Base-by-base conservation (phyloP, 805 yeast species). In the Ogataea nonfermentans region DNA sequence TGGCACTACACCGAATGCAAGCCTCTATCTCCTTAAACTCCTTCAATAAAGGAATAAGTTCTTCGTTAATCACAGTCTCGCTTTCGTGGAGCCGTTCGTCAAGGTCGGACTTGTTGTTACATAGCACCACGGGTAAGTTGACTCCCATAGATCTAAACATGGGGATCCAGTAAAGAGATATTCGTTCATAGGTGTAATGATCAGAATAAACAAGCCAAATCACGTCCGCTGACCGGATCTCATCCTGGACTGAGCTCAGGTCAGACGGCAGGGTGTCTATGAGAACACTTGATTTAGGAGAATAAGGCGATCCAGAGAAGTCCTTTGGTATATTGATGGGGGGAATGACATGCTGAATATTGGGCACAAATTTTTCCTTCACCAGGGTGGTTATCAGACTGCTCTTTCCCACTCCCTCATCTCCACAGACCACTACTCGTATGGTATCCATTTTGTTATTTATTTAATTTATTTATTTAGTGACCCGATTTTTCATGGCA, bases 1-100 rank as follows among this genome's bases (percentile, higher is more conserved):
- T 83, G 2, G 98, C 96, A 52, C 95, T 84, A 50, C 95, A 81
- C 41, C 95, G 71, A 20, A 93, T 79, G 52, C 97, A 91, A 0
- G 95, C 83, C 57, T 90, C 98, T 15, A 91, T 84, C 54, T 93
- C 98, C 59, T 93, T 91, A 65, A 84, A 93, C 56, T 93, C 97
- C 53, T 86, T 79, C 57, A 90, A 66, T 25, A 91, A 68, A 0
- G 96, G 95, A 4, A 87, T 71, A 63, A 90, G 82, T 53, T 93
- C 97, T 34, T 89, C 96, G 25, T 78, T 73, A 29, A 79, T 70
- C 1, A 67, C 57, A 6, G 68, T 62, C 24, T 74, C 76, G 0
- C 75, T 65, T 32, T 74, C 77, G 11, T 65, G 53, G 0, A 68
- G 61, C 1, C 56, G 43, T 41, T 48, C 48, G 22, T 51, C 57